A percentile compares a stretch with the other conserved stretches of the same genome.
Conservation (phyloP, 345 rosid species). For the Corchorus capsularis region DNA sequence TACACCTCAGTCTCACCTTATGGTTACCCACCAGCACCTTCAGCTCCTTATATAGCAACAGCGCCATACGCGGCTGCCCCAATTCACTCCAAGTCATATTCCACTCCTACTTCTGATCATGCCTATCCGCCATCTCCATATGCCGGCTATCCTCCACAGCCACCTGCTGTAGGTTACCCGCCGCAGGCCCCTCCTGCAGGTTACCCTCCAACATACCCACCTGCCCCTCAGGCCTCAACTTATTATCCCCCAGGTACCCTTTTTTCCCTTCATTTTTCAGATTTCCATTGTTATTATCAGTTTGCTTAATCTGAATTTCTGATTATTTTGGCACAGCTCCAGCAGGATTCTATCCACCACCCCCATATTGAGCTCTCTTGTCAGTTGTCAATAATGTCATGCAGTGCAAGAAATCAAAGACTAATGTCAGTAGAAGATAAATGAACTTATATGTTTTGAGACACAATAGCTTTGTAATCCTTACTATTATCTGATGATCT, state of each 20-base stretch:
- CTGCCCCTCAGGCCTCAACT: constrained; percentile 24
- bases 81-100: constrained; percentile 12
- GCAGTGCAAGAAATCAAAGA: neutral
- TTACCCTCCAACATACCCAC: constrained; percentile 33
- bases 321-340: constrained; percentile 1
- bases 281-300: neutral
- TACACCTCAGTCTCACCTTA: constrained; percentile 22
- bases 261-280: neutral
- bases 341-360: constrained; percentile 11
- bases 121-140: constrained; percentile 24
- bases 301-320: constrained; percentile 1
- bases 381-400: neutral
- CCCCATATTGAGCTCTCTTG: constrained; percentile 11
- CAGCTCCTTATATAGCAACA: neutral
- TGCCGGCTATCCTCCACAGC: constrained; percentile 3
- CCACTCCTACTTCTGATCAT: constrained; percentile 6
- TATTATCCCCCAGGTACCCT: constrained; percentile 41
- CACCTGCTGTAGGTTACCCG: constrained; percentile 24
- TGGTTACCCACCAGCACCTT: constrained; percentile 26
- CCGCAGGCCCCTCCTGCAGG: constrained; percentile 22
- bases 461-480: constrained; percentile 4
- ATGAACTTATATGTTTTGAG: neutral
- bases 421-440: neutral
- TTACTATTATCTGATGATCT: neutral
- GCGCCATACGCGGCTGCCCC: neutral